Conservation (phyloP, 257 asterid species). For the Leonotis leonurus region DNA sequence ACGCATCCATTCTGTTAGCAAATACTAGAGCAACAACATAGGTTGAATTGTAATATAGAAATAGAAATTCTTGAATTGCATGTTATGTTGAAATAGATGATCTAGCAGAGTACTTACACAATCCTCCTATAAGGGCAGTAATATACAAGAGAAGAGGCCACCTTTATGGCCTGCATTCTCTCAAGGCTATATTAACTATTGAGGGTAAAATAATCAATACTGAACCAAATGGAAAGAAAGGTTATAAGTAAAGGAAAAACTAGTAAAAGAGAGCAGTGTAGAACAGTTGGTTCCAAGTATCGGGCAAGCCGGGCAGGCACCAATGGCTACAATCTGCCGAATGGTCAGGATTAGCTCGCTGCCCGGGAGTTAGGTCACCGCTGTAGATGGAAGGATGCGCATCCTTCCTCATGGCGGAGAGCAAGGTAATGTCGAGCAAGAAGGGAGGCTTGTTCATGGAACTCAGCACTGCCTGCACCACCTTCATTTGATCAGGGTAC, state of each 20-base stretch:
- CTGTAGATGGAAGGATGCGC: conserved; percentile 93
- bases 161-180: conserved; percentile 20
- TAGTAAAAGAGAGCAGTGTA: conserved; percentile 58
- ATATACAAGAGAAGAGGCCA: conserved; percentile 22
- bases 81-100: background rate
- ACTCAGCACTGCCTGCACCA: conserved; percentile 37
- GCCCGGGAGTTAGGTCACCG: conserved; percentile 64
- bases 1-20: no score
- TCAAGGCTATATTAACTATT: conserved; percentile 9
- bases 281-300: conserved; percentile 92
- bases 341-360: conserved; percentile 79
- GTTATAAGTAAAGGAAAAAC: background rate
- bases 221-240: no score
- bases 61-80: background rate
- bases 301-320: conserved; percentile 98
- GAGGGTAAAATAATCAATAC: background rate
- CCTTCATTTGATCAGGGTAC: conserved; percentile 60
- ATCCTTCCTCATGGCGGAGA: conserved; percentile 91
- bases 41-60: background rate
- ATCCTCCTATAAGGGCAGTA: background rate
- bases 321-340: conserved; percentile 95
- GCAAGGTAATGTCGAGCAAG: conserved; percentile 73
- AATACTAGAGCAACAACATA: background rate
- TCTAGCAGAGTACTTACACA: background rate
- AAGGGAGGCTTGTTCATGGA: conserved; percentile 69